Base-by-base conservation (phyloP, 768 basidiomycete species). In the Pisolithus sp. region DNA sequence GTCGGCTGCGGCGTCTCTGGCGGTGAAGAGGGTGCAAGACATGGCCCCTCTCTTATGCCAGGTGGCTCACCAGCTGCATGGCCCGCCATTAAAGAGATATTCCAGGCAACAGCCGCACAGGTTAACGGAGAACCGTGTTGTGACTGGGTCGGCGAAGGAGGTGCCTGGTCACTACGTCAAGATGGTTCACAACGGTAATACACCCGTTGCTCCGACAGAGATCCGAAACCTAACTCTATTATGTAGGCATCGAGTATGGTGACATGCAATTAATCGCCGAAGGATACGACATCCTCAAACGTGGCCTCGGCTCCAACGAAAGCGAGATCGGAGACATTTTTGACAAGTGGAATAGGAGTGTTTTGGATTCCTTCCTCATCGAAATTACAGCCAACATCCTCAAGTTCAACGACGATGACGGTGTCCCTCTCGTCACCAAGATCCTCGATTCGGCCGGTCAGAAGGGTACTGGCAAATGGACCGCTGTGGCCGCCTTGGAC, bases 391-490 rank as follows among this genome's bases (percentile, higher is more conserved):
- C 89, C 63, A 91, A 97, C 70, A 94, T 99, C 71, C 85, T 99
- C 68, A 88, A 85, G 65, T 97, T 90, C 80, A 93, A 94, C 68
- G 96, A 98, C 63, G 88, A 91, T 50, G 95, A 98, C 67, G 95
- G 93, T 53, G 80, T 79, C 62, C 89, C 93, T 46, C 81, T 98
- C 59, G 84, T 99, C 57, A 77, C 76, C 61, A 99, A 98, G 75
- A 95, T 99, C 63, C 80, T 96, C 59, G 96, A 99, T 71, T 69
- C 88, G 64, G 96, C 96, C 53, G 95, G 95, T 37, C 96, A 99
- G 72, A 99, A 99, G 75, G 96, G 96, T 66, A 99, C 96, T 56
- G 93, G 96, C 53, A 99, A 99, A 74, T 99, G 96, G 96, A 99
- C 96, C 51, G 96, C 96, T 52, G 89, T 97, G 63, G 86, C 86